Percentiles rank a stretch among this genome's conserved stretches.
phyloP scores from a whole-genome alignment of 768 basidiomycete genomes.

The Boletus subcaerulescens region DNA sequence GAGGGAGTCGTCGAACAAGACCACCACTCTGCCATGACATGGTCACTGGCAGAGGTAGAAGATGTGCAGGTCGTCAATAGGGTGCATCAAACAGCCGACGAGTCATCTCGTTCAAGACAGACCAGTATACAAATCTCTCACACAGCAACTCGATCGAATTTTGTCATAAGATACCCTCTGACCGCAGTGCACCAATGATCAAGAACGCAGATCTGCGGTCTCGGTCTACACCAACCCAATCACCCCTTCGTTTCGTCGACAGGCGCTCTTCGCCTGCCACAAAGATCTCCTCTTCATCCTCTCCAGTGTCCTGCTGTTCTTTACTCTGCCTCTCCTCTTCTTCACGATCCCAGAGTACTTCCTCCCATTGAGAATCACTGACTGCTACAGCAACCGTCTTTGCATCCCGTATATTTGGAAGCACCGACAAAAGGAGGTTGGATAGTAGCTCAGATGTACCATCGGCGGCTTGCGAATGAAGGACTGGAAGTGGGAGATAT shows the following conservation, averaged over 20 bases:
- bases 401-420: slow-evolving; percentile 71
- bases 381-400: slow-evolving; percentile 77
- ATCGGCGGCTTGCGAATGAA: slow-evolving; percentile 61
- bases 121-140: background rate
- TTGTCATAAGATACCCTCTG: slow-evolving; percentile 60
- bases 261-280: slow-evolving; percentile 58
- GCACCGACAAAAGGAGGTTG: slow-evolving; percentile 68
- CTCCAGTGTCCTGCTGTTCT: slow-evolving; percentile 17
- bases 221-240: slow-evolving; percentile 77
- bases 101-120: background rate
- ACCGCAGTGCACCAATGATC: slow-evolving; percentile 72
- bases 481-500: slow-evolving; percentile 72
- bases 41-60: slow-evolving; percentile 8
- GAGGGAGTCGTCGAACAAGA: slow-evolving; percentile 4
- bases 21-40: slow-evolving; percentile 26
- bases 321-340: slow-evolving; percentile 45
- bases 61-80: background rate
- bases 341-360: slow-evolving; percentile 73
- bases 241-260: slow-evolving; percentile 48
- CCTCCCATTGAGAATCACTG: slow-evolving; percentile 77
- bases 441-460: slow-evolving; percentile 73
- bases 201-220: slow-evolving; percentile 77
- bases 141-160: background rate
- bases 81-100: background rate
- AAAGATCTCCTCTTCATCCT: slow-evolving; percentile 52